Conservation (phyloP, 306 rosid species). For the Boehmeria nivea region DNA sequence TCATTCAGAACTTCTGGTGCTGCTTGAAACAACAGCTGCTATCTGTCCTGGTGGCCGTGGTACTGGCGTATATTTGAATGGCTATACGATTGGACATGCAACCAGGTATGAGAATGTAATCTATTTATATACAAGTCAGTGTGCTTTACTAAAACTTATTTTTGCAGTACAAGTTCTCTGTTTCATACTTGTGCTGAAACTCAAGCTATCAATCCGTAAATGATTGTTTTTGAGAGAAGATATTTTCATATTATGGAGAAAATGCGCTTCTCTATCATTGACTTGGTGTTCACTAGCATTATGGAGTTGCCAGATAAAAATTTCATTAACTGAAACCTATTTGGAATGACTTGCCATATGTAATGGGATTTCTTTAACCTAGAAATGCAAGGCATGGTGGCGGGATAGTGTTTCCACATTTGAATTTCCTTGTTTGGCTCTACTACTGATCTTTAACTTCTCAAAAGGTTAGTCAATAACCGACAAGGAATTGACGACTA, state of each 20-base stretch:
- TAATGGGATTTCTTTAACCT: constrained; percentile 31
- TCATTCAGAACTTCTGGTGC: constrained; percentile 62
- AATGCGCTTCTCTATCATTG: too few species aligned
- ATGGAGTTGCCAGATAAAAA: too few species aligned
- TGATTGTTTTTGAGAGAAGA: too few species aligned
- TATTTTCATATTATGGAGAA: too few species aligned
- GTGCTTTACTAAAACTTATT: background rate
- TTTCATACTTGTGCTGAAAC: constrained; percentile 1
- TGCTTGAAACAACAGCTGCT: constrained; percentile 95
- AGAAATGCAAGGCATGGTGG: constrained; percentile 95
- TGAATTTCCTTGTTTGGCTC: constrained; percentile 82
- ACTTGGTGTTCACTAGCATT: too few species aligned
- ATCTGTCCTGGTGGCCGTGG: constrained; percentile 98
- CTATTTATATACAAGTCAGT: background rate
- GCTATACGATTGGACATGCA: constrained; percentile 87
- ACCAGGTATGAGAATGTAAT: constrained; percentile 55
- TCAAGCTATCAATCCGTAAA: too few species aligned
- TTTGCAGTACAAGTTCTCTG: background rate
- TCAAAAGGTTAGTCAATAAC: constrained; percentile 60
- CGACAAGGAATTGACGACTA: too few species aligned
- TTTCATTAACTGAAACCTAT: too few species aligned
- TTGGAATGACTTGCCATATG: too few species aligned
- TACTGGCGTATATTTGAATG: constrained; percentile 73
- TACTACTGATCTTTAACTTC: constrained; percentile 62
- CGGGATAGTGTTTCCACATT: constrained; percentile 73